A percentile compares a stretch with the other conserved stretches of the same genome.
Evolutionary conservation across 1,139 yeast genomes (phyloP).

Genomic region (Diutina rugosa): DNA sequence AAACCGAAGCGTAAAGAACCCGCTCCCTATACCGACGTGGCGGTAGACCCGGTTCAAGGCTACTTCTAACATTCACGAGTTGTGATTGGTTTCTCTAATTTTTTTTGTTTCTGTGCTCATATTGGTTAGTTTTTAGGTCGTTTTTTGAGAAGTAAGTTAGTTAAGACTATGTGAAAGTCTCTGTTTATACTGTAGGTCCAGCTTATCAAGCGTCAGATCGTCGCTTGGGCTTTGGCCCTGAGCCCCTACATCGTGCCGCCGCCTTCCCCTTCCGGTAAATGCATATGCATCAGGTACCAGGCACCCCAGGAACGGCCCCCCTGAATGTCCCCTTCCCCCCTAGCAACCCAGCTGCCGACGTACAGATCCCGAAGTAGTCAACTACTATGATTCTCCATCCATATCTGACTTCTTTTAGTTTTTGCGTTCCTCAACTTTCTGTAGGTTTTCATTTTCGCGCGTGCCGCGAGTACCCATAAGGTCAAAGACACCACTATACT

Average conservation of each 20-base stretch:
- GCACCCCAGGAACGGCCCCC: not conserved
- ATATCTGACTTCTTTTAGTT: not conserved
- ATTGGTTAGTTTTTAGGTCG: not conserved
- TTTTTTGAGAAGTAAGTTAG: not conserved
- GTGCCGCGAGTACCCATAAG: no score
- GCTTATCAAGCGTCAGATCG: not conserved
- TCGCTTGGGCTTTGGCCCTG: not conserved
- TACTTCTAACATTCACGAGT: not conserved
- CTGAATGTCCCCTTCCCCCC: not conserved
- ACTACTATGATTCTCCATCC: not conserved
- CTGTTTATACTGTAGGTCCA: not conserved
- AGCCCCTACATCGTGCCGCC: not conserved
- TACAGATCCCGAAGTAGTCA: not conserved
- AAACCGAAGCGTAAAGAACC: not conserved
- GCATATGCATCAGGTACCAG: not conserved
- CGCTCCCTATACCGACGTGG: not conserved
- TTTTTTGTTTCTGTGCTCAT: not conserved
- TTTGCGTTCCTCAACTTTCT: no score
- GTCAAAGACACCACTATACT: no score
- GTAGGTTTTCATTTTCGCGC: no score
- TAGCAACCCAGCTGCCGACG: not conserved
- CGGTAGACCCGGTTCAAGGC: not conserved
- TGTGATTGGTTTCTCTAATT: not conserved
- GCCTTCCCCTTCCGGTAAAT: not conserved
- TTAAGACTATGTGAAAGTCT: not conserved